Conservation (phyloP, 208 protist genomes). For the Acanthamoeba polyphaga region DNA sequence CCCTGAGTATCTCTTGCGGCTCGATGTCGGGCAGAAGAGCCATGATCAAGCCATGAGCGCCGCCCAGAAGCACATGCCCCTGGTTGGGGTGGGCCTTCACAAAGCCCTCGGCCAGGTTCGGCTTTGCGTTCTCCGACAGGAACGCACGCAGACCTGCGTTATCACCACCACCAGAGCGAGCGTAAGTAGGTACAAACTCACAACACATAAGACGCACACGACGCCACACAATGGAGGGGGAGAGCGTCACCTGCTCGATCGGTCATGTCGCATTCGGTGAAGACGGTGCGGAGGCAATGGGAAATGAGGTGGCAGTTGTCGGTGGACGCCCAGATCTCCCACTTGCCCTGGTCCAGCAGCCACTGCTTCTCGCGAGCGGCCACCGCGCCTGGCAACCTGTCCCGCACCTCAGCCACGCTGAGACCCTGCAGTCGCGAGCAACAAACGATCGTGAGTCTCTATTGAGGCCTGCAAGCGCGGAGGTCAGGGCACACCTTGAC, state of each 20-base stretch:
- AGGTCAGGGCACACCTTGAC: background rate
- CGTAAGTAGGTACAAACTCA: background rate
- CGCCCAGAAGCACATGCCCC: background rate
- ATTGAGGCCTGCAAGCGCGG: background rate
- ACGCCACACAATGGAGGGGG: too few species aligned
- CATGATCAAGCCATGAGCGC: conserved; percentile 3
- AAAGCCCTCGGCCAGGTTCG: conserved; percentile 11
- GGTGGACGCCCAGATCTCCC: conserved; percentile 8
- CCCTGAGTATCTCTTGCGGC: background rate
- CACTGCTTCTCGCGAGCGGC: conserved; percentile 1
- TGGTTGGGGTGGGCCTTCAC: conserved; percentile 35
- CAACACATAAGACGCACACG: background rate
- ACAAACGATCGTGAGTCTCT: too few species aligned
- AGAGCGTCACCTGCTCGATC: background rate
- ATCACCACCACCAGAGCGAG: background rate
- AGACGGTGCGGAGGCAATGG: background rate
- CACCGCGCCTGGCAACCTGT: background rate
- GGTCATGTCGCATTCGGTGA: background rate
- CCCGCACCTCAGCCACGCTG: background rate
- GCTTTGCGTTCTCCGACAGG: background rate
- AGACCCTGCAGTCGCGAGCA: background rate
- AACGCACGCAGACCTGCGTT: background rate
- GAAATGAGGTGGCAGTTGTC: conserved; percentile 32
- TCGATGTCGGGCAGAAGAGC: conserved; percentile 22
- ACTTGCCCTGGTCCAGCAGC: background rate